phyloP scores from a whole-genome alignment of 768 basidiomycete genomes.

The Strobilomyces echinocephalus region DNA sequence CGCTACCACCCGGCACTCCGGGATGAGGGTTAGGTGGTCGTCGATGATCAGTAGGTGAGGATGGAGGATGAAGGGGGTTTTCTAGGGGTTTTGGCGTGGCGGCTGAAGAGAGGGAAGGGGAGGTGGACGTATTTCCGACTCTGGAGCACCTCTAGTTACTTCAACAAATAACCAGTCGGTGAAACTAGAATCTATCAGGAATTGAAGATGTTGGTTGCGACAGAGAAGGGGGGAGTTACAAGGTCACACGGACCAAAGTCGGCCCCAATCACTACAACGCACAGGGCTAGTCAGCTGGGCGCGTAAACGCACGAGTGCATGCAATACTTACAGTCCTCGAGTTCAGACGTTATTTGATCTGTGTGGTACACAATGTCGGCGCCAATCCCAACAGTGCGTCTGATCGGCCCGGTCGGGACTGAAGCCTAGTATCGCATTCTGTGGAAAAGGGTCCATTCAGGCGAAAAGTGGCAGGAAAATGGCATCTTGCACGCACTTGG shows the following conservation, averaged over 20 bases:
- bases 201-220: constrained; percentile 4
- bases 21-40: constrained; percentile 48
- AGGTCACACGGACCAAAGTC: constrained; percentile 59
- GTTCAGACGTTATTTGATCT: constrained; percentile 86
- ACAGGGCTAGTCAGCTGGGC: constrained; percentile 10
- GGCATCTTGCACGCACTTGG: constrained; percentile 44
- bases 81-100: constrained; percentile 24
- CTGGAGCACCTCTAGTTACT: constrained; percentile 65
- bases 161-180: constrained; percentile 86
- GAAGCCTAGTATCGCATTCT: constrained; percentile 77
- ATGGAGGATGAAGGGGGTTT: constrained; percentile 21
- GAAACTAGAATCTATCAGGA: constrained; percentile 65
- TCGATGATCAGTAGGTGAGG: constrained; percentile 14
- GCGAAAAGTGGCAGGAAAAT: constrained; percentile 5
- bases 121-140: constrained; percentile 38
- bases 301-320: background rate
- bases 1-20: constrained; percentile 25
- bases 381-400: constrained; percentile 3
- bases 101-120: constrained; percentile 23
- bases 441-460: constrained; percentile 10
- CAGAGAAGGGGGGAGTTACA: background rate
- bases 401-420: constrained; percentile 74
- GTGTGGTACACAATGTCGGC: constrained; percentile 10
- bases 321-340: constrained; percentile 63
- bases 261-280: constrained; percentile 59